A percentile compares a stretch with the other conserved stretches of the same genome.
Conservation (phyloP, 2,329 filamentous ascomycete species). For the Chrysoporthe cubensis region DNA sequence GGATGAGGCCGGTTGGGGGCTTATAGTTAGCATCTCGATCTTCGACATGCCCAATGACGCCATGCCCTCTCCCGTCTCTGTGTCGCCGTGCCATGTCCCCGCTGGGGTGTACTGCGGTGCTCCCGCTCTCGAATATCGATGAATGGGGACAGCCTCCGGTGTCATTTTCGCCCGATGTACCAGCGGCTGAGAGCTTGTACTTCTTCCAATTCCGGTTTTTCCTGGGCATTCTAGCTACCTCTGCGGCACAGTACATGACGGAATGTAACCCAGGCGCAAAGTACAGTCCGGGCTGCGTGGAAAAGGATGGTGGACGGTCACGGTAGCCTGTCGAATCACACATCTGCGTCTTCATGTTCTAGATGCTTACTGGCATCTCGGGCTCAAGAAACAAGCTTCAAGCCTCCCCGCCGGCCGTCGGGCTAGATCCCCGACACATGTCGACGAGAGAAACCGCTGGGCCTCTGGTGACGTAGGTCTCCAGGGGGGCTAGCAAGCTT, state of each 20-base stretch:
- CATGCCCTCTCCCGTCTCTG: not conserved
- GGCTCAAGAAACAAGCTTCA: constrained; percentile 13
- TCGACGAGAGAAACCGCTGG: not conserved
- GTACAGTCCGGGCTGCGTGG: not conserved
- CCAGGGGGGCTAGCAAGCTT: not conserved
- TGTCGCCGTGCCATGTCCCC: not conserved
- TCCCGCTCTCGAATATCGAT: not conserved
- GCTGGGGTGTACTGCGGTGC: not conserved
- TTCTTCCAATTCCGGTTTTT: not conserved
- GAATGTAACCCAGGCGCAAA: not conserved
- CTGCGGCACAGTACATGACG: not conserved
- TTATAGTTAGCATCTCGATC: constrained; percentile 6
- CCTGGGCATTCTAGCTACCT: not conserved
- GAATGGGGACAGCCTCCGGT: constrained; percentile 1
- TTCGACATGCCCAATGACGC: constrained; percentile 8
- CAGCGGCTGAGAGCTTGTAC: not conserved
- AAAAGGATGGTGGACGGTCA: no score
- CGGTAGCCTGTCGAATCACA: not conserved
- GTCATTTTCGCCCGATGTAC: not conserved
- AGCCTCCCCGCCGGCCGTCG: not conserved
- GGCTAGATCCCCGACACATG: not conserved
- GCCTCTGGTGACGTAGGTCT: constrained; percentile 18
- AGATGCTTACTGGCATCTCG: not conserved
- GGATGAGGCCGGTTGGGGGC: not conserved
- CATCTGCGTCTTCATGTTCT: not conserved